phyloP scores from a whole-genome alignment of 1,284 basidiomycete genomes.

The Cutaneotrichosporon dermatis region DNA sequence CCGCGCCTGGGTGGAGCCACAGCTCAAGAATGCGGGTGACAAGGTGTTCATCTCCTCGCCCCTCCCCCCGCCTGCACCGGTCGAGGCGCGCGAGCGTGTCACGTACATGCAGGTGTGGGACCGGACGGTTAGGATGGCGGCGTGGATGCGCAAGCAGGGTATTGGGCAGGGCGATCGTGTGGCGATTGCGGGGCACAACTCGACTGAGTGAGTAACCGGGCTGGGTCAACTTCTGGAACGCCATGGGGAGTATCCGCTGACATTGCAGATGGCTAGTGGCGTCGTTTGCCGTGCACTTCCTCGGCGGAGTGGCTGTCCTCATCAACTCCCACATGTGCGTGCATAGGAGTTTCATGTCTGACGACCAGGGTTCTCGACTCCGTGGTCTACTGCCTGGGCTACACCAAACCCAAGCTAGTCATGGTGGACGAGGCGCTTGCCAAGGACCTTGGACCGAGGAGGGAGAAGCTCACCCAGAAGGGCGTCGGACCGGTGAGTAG shows the following conservation, averaged over 20 bases:
- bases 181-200: neutral
- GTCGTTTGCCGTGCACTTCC: neutral
- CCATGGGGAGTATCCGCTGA: neutral
- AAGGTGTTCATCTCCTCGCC: neutral
- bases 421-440: conserved; percentile 33
- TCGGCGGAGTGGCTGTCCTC: neutral
- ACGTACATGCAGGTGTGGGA: neutral
- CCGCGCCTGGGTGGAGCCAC: neutral
- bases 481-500: conserved; percentile 1
- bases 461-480: neutral
- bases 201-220: neutral
- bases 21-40: neutral
- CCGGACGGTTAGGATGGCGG: neutral
- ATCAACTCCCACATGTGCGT: conserved; percentile 2
- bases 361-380: conserved; percentile 11
- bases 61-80: neutral
- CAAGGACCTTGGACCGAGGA: conserved; percentile 18
- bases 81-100: neutral
- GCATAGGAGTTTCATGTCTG: neutral
- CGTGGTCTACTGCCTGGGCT: conserved; percentile 28
- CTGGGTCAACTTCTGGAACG: neutral
- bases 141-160: conserved; percentile 1
- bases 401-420: conserved; percentile 28
- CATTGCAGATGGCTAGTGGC: neutral
- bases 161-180: conserved; percentile 2